Conservation (phyloP, 2,329 filamentous ascomycete species). For the Hymenoscyphus linearis region DNA sequence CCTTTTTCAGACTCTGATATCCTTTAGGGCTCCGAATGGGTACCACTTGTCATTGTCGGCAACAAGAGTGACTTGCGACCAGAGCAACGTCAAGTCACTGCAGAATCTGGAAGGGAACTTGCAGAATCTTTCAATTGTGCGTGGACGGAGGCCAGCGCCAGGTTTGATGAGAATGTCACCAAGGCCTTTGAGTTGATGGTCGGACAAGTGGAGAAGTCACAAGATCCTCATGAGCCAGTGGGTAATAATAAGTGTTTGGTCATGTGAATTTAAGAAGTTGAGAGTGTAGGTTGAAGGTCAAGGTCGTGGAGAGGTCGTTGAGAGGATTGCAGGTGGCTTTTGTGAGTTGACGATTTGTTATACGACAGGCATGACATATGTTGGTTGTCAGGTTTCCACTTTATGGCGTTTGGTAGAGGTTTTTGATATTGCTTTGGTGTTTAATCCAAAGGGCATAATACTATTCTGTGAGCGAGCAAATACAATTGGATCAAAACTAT, state of each 20-base stretch:
- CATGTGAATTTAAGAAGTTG: conserved; percentile 57
- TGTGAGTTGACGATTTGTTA: background rate
- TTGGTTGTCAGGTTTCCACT: background rate
- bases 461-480: background rate
- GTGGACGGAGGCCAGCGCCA: conserved; percentile 90
- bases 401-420: background rate
- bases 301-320: background rate
- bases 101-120: conserved; percentile 79
- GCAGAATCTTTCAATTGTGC: conserved; percentile 85
- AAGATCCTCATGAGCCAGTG: conserved; percentile 81
- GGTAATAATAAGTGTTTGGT: conserved; percentile 74
- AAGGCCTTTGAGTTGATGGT: conserved; percentile 94
- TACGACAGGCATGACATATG: background rate
- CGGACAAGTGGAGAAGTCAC: conserved; percentile 87
- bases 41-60: conserved; percentile 89
- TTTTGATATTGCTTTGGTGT: background rate
- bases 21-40: conserved; percentile 76
- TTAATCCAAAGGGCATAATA: background rate
- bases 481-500: background rate
- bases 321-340: background rate
- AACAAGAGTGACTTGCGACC: conserved; percentile 95
- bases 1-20: conserved; percentile 2
- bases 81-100: conserved; percentile 85
- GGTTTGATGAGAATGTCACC: conserved; percentile 88
- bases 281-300: background rate